Conservation (phyloP, 352 stramenopile species). For the Bremia lactucae region DNA sequence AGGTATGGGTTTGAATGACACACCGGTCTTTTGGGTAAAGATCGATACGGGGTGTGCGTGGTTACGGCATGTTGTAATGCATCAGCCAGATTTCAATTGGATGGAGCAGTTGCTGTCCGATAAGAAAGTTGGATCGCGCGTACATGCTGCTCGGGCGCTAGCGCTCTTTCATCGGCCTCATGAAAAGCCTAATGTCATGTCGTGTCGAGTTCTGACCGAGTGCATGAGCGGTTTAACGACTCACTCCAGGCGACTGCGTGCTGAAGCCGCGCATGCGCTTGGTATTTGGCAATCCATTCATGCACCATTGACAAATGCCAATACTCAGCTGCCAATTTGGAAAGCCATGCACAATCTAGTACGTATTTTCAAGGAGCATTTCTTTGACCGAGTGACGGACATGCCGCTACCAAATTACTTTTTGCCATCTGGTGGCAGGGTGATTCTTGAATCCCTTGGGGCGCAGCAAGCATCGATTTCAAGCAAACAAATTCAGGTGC, state of each 20-base stretch:
- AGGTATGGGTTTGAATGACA: slow-evolving; percentile 81
- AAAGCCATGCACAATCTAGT: slow-evolving; percentile 82
- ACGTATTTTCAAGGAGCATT: slow-evolving; percentile 85
- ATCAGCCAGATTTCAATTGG: slow-evolving; percentile 84
- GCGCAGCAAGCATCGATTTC: slow-evolving; percentile 71
- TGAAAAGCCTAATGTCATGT: slow-evolving; percentile 83
- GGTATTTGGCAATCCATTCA: slow-evolving; percentile 83
- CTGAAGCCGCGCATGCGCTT: slow-evolving; percentile 61
- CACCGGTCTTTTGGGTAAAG: slow-evolving; percentile 81
- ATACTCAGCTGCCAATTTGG: slow-evolving; percentile 73
- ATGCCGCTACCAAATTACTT: slow-evolving; percentile 86
- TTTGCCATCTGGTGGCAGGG: slow-evolving; percentile 69
- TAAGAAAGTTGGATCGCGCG: slow-evolving; percentile 73
- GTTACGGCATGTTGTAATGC: slow-evolving; percentile 76
- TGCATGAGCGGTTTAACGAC: slow-evolving; percentile 80
- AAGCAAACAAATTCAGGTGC: slow-evolving; percentile 78
- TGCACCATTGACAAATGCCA: slow-evolving; percentile 68
- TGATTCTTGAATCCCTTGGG: slow-evolving; percentile 67
- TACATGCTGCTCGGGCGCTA: slow-evolving; percentile 64
- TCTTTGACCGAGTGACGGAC: slow-evolving; percentile 68
- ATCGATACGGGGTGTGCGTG: slow-evolving; percentile 70
- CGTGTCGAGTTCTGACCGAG: slow-evolving; percentile 70
- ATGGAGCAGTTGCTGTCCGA: slow-evolving; percentile 80
- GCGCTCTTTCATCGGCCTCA: slow-evolving; percentile 70
- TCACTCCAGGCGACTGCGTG: slow-evolving; percentile 62